These are phyloP conservation scores for Chaetomium strumarium DNA, from an alignment of 2,329 filamentous ascomycete species.

Conservation along the genomic window DNA sequence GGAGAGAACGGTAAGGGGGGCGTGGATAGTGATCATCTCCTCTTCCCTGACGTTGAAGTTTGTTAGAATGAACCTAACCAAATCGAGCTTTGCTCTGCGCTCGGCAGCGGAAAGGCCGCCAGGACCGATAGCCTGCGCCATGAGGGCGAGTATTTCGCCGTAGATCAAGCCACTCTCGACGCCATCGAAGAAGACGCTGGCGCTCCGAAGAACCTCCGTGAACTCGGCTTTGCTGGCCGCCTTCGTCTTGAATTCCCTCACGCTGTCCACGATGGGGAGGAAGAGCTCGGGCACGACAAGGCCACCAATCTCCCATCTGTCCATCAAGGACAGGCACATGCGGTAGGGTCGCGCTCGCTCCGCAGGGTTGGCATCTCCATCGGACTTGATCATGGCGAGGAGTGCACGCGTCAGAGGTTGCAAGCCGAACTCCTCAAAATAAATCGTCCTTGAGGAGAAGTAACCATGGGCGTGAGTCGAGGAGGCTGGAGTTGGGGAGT, in stretches of 20 bases:
- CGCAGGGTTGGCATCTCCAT: conserved; percentile 44
- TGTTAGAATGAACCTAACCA: conserved; percentile 74
- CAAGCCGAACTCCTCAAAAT: conserved; percentile 78
- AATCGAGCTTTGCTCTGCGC: conserved; percentile 57
- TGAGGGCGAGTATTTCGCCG: conserved; percentile 66
- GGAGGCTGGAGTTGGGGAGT: conserved; percentile 39
- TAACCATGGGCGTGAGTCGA: conserved; percentile 40
- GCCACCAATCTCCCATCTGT: conserved; percentile 94
- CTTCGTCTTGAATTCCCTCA: conserved; percentile 64
- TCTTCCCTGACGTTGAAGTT: conserved; percentile 94
- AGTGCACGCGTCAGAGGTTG: conserved; percentile 68
- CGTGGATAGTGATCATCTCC: conserved; percentile 86
- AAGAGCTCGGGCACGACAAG: conserved; percentile 85
- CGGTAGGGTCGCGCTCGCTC: conserved; percentile 82
- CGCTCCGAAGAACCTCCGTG: conserved; percentile 82
- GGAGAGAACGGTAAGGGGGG: conserved; percentile 68
- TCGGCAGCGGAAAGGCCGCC: conserved; percentile 39
- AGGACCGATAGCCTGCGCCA: conserved; percentile 54
- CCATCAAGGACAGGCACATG: conserved; percentile 93
- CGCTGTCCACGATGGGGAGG: conserved; percentile 74
- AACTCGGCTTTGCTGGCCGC: conserved; percentile 65
- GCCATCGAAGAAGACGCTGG: conserved; percentile 93
- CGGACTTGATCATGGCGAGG: conserved; percentile 64
- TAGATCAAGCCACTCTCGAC: conserved; percentile 94
- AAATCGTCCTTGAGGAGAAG: conserved; percentile 59